phyloP scores from a whole-genome alignment of 1,284 basidiomycete species.

The Ceratobasidium sp. region DNA sequence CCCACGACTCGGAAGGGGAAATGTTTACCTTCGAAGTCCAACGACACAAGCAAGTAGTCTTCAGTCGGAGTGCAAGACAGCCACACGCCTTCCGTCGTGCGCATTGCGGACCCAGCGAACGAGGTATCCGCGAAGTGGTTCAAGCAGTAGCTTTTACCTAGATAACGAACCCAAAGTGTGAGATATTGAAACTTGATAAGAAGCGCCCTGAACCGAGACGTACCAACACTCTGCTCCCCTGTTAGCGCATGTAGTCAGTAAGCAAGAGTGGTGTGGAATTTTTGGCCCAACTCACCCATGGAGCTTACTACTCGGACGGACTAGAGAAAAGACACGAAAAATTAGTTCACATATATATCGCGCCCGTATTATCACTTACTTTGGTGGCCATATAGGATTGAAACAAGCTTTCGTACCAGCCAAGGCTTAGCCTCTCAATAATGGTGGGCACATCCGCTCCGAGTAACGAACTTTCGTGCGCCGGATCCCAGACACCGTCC shows the following conservation, averaged over 20 bases:
- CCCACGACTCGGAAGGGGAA: neutral
- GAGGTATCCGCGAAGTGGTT: slow-evolving; percentile 76
- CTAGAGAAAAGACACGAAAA: slow-evolving; percentile 56
- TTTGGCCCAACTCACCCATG: slow-evolving; percentile 72
- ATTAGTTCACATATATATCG: slow-evolving; percentile 67
- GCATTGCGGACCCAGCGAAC: slow-evolving; percentile 76
- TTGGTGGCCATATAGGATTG: slow-evolving; percentile 69
- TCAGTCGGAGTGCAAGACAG: slow-evolving; percentile 72
- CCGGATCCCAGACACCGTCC: too few relatives aligned
- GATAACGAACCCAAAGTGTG: neutral
- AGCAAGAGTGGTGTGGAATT: slow-evolving; percentile 60
- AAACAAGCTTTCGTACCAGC: slow-evolving; percentile 77
- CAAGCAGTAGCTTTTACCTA: slow-evolving; percentile 62
- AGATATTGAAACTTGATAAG: neutral
- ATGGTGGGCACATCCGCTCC: slow-evolving; percentile 69
- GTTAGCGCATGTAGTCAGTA: slow-evolving; percentile 50
- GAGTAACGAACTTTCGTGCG: too few relatives aligned
- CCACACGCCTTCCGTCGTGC: slow-evolving; percentile 64
- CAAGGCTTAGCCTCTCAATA: slow-evolving; percentile 69
- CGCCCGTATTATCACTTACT: slow-evolving; percentile 57
- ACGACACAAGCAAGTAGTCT: slow-evolving; percentile 68
- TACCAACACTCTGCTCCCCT: slow-evolving; percentile 75
- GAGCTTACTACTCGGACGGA: slow-evolving; percentile 75
- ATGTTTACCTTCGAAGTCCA: slow-evolving; percentile 72
- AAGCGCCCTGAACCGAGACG: slow-evolving; percentile 51